Base-by-base conservation (phyloP, 495 filamentous ascomycete genomes). In the Trichoderma gamsii region DNA sequence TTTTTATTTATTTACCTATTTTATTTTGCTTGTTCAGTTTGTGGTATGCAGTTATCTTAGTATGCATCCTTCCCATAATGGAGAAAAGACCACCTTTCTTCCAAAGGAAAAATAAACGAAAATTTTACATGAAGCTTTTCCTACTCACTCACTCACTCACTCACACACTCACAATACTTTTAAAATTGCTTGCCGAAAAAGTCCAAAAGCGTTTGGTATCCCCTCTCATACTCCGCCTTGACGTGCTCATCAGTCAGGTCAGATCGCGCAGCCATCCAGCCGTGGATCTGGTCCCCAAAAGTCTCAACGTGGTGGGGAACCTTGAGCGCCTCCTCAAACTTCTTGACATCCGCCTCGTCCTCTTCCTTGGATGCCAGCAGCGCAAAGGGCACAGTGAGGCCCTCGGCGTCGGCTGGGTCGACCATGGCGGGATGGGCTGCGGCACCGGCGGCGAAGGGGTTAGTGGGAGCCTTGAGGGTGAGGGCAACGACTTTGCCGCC, bases 361-460 rank as follows among this genome's bases (percentile, higher is more conserved):
- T 92, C 89, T 70, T 93, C 89, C 75, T 82, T 82, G 3, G 87
- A 89, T 4, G 89, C 89, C 16, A 93, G 81, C 73, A 91, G 71
- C 41, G 82, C 82, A 56, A 90, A 78, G 0, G 90, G 89, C 7
- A 92, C 78, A 70, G 82, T 86, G 72, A 92, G 88, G 11, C 68
- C 74, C 74, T 83, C 80, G 44, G 92, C 91, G 51, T 91, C 92
- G 15, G 86, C 80, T 11, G 92, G 86, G 70, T 93, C 90, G 16
- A 97, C 85, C 90, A 96, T 93, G 29, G 92, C 94, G 1, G 94
- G 95, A 77, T 97, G 94, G 70, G 81, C 83, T 72, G 90, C 85
- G 13, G 86, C 88, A 1, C 79, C 90, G 1, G 86, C 86, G 68
- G 85, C 86, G 81, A 97, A 97, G 46, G 79, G 79, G 72, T 84